Conservation (phyloP, 1,284 basidiomycete species). For the Ganoderma resinaceum region DNA sequence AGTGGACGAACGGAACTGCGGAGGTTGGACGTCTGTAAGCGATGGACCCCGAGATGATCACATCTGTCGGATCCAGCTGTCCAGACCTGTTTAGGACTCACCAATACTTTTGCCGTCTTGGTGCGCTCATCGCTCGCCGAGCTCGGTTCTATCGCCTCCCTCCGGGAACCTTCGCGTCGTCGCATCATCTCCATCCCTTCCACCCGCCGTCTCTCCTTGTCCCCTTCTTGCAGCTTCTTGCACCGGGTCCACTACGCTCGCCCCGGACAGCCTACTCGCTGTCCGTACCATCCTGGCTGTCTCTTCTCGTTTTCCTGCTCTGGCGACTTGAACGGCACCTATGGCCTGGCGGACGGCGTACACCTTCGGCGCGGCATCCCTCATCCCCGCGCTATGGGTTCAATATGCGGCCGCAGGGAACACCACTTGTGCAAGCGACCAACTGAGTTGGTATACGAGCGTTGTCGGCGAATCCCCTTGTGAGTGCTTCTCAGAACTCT, state of each 20-base stretch:
- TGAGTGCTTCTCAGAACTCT: neutral
- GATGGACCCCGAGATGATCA: neutral
- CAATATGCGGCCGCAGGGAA: constrained; percentile 17
- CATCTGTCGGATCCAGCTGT: neutral
- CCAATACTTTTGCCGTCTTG: neutral
- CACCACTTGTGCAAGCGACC: constrained; percentile 26
- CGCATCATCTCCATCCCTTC: neutral
- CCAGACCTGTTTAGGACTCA: neutral
- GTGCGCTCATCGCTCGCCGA: neutral
- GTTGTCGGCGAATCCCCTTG: constrained; percentile 31
- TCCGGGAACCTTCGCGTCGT: neutral
- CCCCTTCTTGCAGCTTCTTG: neutral
- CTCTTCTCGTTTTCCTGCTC: neutral
- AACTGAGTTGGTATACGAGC: constrained; percentile 30
- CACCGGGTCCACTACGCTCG: neutral
- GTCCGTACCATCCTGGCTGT: neutral
- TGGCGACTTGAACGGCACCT: neutral
- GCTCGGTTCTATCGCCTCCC: neutral
- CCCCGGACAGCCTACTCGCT: neutral
- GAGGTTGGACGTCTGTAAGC: neutral
- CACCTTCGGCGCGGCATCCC: neutral
- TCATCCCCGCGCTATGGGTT: constrained; percentile 2
- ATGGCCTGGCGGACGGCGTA: neutral
- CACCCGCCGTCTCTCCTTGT: neutral
- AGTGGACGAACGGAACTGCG: neutral